Evolutionary conservation across 2,329 filamentous ascomycete species (phyloP), one percentile per base, ranked within the genome.

Genomic region (Pseudogymnoascus pannorum): DNA sequence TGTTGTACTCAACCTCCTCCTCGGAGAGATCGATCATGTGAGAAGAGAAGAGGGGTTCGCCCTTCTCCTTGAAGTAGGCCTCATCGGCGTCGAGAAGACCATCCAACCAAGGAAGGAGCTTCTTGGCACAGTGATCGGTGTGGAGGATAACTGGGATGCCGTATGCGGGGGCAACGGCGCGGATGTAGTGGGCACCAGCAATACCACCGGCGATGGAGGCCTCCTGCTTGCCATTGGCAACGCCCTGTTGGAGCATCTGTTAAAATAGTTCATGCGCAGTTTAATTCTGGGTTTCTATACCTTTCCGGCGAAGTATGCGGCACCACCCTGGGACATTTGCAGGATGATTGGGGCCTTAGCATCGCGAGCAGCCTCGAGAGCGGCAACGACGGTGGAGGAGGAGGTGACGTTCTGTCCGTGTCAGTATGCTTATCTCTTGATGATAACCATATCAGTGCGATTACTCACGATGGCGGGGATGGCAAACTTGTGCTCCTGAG

Each of bases 21-120:
- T 97, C 94, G 24, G 89, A 94, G 71, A 97, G 80, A 78, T 99
- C 94, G 73, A 97, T 96, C 94, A 99, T 99, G 87, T 99, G 94
- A 70, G 86, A 91, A 75, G 87, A 92, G 86, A 95, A 97, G 65
- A 97, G 88, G 67, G 94, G 93, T 78, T 92, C 89, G 79, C 89
- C 89, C 75, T 93, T 86, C 75, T 85, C 76, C 87, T 97, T 95
- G 88, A 96, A 97, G 83, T 92, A 93, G 64, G 81, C 83, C 86
- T 97, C 94, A 73, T 97, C 94, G 70, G 87, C 93, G 66, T 94
- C 92, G 70, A 97, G 79, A 87, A 97, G 92, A 75, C 92, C 92
- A 74, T 97, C 92, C 75, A 97, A 82, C 93, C 93, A 97, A 65
- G 94, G 94, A 62, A 97, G 87, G 63, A 97, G 91, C 87, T 97